Conservation (phyloP, 75 land plant species). For the Pinus albicaulis region DNA sequence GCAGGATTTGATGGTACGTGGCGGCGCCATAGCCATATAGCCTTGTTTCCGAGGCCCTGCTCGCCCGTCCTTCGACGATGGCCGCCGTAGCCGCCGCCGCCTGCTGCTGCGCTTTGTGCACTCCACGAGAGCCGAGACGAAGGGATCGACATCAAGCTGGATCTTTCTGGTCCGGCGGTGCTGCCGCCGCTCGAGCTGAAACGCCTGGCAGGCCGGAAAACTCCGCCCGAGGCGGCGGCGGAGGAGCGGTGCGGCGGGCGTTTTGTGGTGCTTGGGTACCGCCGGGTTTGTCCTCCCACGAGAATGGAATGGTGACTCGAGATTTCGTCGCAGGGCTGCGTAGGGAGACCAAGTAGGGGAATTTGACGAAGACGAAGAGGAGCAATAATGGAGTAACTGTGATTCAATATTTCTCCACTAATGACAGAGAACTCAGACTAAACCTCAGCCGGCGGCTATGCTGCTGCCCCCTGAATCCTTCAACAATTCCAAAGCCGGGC, state of each 20-base stretch:
- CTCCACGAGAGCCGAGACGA: not conserved
- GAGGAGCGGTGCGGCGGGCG: not conserved
- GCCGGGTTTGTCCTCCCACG: slow-evolving; percentile 4
- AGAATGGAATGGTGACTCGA: not conserved
- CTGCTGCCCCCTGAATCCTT: too few species aligned
- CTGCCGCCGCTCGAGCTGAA: too few species aligned
- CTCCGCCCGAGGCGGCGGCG: not conserved
- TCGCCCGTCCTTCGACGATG: not conserved
- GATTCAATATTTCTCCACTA: too few species aligned
- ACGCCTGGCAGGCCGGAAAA: too few species aligned
- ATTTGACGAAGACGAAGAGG: not conserved
- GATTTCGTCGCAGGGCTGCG: not conserved
- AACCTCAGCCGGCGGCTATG: too few species aligned
- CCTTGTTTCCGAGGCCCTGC: too few species aligned
- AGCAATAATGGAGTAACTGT: too few species aligned
- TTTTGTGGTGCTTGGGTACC: not conserved
- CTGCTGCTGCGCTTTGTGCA: not conserved
- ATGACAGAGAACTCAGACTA: too few species aligned
- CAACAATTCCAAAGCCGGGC: too few species aligned
- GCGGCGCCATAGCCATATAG: too few species aligned
- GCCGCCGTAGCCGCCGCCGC: too few species aligned
- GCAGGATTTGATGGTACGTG: too few species aligned
- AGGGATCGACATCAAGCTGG: not conserved
- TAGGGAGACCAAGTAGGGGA: not conserved
- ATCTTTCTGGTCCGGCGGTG: not conserved